Evolutionary conservation across 2,329 filamentous ascomycete genomes (phyloP).

Genomic region (Aspergillus proliferans): DNA sequence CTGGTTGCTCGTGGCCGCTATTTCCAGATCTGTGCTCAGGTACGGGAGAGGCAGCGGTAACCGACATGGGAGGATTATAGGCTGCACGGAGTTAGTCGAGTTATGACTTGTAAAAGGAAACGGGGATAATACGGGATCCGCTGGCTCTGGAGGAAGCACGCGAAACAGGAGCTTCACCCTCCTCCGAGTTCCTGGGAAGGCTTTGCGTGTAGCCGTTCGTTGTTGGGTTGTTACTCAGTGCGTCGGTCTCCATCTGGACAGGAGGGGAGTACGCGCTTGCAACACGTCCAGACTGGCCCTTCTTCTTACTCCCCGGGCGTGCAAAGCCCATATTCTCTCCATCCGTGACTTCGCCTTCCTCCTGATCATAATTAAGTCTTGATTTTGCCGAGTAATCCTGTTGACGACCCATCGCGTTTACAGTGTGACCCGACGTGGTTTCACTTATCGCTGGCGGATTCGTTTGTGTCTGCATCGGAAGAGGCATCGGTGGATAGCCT

Average conservation of each 20-base stretch:
- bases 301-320: neutral
- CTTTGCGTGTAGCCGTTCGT: neutral
- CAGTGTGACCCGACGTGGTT: neutral
- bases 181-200: constrained; percentile 10
- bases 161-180: constrained; percentile 19
- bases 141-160: constrained; percentile 21
- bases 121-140: constrained; percentile 24
- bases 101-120: neutral
- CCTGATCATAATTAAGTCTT: constrained; percentile 43
- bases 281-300: neutral
- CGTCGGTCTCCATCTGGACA: neutral
- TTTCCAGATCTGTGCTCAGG: constrained; percentile 7
- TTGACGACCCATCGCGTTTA: neutral
- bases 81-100: constrained; percentile 22
- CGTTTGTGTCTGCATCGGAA: constrained; percentile 7
- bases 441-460: constrained; percentile 6
- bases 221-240: neutral
- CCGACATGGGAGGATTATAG: constrained; percentile 28
- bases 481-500: constrained; percentile 16
- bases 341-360: constrained; percentile 75
- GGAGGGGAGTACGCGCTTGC: neutral
- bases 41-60: constrained; percentile 14
- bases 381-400: constrained; percentile 16
- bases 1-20: constrained; percentile 1
- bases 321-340: constrained; percentile 42